Conservation (phyloP, 1,284 basidiomycete species). For the Boletellus sp. region DNA sequence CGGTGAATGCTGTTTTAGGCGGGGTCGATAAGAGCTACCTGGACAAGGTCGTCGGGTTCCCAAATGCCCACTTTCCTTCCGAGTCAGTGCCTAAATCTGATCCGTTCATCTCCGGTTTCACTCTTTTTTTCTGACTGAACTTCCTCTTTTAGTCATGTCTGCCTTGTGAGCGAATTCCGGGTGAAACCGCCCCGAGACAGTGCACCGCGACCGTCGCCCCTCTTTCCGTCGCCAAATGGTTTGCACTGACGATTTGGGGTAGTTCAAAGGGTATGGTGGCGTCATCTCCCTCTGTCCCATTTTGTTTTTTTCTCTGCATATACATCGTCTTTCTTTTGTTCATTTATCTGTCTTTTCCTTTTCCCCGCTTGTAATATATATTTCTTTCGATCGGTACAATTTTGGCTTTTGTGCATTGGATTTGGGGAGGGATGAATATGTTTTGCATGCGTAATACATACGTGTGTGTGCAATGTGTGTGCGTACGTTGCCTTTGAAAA, state of each 20-base stretch:
- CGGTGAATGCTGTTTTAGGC: constrained; percentile 84
- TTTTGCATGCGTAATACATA: constrained; percentile 22
- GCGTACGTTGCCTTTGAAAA: constrained; percentile 13
- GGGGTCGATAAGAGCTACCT: constrained; percentile 87
- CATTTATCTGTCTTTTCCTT: constrained; percentile 29
- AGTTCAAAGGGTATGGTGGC: constrained; percentile 3
- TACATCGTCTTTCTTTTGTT: constrained; percentile 12
- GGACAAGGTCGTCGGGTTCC: constrained; percentile 93
- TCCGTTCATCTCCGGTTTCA: constrained; percentile 4
- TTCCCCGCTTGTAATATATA: constrained; percentile 29
- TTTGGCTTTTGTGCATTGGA: constrained; percentile 21
- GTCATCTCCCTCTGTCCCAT: background rate
- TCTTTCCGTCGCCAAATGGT: constrained; percentile 24
- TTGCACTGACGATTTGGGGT: constrained; percentile 11
- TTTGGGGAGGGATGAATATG: constrained; percentile 17
- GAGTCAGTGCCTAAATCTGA: constrained; percentile 60
- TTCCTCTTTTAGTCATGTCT: constrained; percentile 52
- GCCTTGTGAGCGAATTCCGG: constrained; percentile 67
- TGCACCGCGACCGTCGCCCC: constrained; percentile 34
- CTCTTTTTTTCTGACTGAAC: constrained; percentile 4
- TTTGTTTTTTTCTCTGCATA: background rate
- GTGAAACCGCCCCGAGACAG: constrained; percentile 62
- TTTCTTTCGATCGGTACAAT: constrained; percentile 24
- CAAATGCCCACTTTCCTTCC: constrained; percentile 93
- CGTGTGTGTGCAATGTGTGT: background rate